Evolutionary conservation across 1,284 basidiomycete species (phyloP).

Genomic region (Microstroma glucosiphilum): DNA sequence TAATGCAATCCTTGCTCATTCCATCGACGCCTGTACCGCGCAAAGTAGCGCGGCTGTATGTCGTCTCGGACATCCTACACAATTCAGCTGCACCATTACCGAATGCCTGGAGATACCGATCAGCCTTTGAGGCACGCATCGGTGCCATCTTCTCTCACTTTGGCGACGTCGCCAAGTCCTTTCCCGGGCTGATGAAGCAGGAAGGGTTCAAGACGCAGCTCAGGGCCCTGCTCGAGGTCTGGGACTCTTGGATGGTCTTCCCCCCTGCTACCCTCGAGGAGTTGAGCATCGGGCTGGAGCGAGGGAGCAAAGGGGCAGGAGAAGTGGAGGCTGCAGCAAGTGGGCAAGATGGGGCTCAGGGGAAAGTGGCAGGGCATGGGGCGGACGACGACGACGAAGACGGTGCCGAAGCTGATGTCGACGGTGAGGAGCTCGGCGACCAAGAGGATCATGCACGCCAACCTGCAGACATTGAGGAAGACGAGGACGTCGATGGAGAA

Average conservation of each 20-base stretch:
- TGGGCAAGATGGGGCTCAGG: no score
- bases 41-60: conserved; percentile 86
- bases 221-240: conserved; percentile 73
- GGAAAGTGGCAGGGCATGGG: background rate
- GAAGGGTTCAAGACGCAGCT: conserved; percentile 67
- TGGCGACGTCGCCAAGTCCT: conserved; percentile 24
- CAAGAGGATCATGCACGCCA: background rate
- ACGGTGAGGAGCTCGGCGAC: background rate
- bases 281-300: conserved; percentile 26
- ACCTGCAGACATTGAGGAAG: background rate
- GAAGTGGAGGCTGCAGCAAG: background rate
- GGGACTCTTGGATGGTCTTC: conserved; percentile 77
- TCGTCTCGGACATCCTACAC: conserved; percentile 95
- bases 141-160: conserved; percentile 35
- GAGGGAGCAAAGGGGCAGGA: background rate
- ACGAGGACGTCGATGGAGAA: conserved; percentile 8
- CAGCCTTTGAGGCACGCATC: conserved; percentile 25
- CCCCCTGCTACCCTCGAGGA: conserved; percentile 69
- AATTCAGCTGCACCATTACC: conserved; percentile 83
- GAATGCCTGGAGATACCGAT: conserved; percentile 56
- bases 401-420: background rate
- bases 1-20: conserved; percentile 53
- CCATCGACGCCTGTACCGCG: conserved; percentile 86
- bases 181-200: conserved; percentile 31
- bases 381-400: no score